A percentile compares a stretch with the other conserved stretches of the same genome.
Evolutionary conservation across 805 yeast species (phyloP).

Genomic region (Sugiyamaella lignohabitans): DNA sequence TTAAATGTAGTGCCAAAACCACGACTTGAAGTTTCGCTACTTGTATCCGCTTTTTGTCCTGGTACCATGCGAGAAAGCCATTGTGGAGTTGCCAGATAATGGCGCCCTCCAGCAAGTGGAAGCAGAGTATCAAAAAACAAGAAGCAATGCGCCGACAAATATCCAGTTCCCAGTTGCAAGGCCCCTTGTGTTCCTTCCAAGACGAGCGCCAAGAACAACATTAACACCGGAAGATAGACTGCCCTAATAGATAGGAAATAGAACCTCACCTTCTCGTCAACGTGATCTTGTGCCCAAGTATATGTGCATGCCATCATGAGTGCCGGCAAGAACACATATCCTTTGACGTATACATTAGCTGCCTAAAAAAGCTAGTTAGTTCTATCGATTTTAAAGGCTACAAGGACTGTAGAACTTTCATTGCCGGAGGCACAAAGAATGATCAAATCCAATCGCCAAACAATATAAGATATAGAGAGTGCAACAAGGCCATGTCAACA

Average conservation of each 20-base stretch:
- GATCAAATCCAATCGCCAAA: too few species aligned
- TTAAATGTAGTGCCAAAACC: neutral
- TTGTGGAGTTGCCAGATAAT: slow-evolving; percentile 8
- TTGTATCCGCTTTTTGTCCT: neutral
- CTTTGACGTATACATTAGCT: slow-evolving; percentile 17
- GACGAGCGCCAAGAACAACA: slow-evolving; percentile 25
- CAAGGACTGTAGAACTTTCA: too few species aligned
- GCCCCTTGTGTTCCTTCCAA: slow-evolving; percentile 25
- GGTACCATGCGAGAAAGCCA: slow-evolving; percentile 3
- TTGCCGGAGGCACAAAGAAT: too few species aligned
- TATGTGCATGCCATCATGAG: slow-evolving; percentile 31
- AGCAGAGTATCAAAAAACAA: slow-evolving; percentile 27
- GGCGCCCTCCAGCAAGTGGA: slow-evolving; percentile 28
- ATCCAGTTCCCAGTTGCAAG: slow-evolving; percentile 27
- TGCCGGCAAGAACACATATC: slow-evolving; percentile 24
- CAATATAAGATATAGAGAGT: neutral
- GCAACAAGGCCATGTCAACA: neutral
- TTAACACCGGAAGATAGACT: slow-evolving; percentile 29
- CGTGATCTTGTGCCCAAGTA: slow-evolving; percentile 35
- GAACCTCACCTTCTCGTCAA: slow-evolving; percentile 25
- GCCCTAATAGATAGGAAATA: slow-evolving; percentile 29
- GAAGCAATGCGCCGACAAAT: slow-evolving; percentile 30
- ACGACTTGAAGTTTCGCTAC: neutral
- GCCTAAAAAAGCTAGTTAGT: slow-evolving; percentile 6
- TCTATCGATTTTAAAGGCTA: too few species aligned